Evolutionary conservation across 75 land plant genomes (phyloP).

Genomic region (Cryptomeria japonica): DNA sequence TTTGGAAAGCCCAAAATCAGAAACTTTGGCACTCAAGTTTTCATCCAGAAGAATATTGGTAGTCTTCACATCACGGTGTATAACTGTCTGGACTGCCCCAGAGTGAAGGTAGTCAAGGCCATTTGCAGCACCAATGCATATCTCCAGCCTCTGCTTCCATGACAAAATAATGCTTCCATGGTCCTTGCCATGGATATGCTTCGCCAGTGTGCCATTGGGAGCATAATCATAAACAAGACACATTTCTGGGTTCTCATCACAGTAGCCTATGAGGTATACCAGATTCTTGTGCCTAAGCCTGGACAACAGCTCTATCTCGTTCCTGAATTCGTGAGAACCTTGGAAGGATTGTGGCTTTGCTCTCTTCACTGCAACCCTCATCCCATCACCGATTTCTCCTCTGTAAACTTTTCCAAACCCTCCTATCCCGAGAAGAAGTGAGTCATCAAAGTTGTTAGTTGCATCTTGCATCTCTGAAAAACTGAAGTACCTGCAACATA

Average conservation of each 20-base stretch:
- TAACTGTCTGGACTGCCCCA: conserved; percentile 21
- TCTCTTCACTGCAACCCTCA: conserved; percentile 28
- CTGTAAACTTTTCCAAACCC: conserved; percentile 68
- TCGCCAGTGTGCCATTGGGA: conserved; percentile 15
- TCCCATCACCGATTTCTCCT: conserved; percentile 20
- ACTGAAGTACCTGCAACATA: conserved; percentile 72
- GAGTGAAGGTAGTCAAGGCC: conserved; percentile 37
- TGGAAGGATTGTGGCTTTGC: conserved; percentile 21
- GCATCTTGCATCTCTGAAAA: conserved; percentile 79
- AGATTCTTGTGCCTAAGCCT: conserved; percentile 27
- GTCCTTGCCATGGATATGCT: conserved; percentile 10
- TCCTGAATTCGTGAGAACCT: conserved; percentile 21
- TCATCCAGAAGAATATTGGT: conserved; percentile 38
- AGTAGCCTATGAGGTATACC: conserved; percentile 30
- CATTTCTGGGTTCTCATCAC: conserved; percentile 20
- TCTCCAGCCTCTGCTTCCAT: conserved; percentile 36
- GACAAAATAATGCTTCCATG: background rate
- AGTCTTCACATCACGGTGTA: conserved; percentile 35
- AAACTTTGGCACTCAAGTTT: conserved; percentile 27
- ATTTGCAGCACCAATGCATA: conserved; percentile 36
- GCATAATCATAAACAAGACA: conserved; percentile 25
- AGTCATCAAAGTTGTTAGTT: conserved; percentile 82
- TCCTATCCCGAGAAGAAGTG: conserved; percentile 79
- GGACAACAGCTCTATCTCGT: conserved; percentile 30
- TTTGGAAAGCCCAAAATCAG: conserved; percentile 38